Percentiles rank a stretch among this genome's conserved stretches.
Evolutionary conservation across 805 yeast species (phyloP).

Genomic region (Sporopachydermia quercuum): DNA sequence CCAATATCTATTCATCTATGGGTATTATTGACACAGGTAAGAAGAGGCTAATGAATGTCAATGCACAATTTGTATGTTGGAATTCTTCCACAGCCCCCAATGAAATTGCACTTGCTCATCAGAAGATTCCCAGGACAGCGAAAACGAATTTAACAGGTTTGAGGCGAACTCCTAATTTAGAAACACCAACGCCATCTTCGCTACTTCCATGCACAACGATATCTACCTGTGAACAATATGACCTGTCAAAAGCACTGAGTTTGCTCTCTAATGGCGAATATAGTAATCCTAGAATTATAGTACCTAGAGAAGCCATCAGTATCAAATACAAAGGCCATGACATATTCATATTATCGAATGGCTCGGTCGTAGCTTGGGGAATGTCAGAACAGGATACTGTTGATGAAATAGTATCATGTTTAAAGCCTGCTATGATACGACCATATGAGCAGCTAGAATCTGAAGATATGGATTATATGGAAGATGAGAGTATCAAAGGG

Average conservation of each 20-base stretch:
- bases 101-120: too few relatives aligned
- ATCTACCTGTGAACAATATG: slow-evolving; percentile 36
- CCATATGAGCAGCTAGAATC: slow-evolving; percentile 42
- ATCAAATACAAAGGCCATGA: slow-evolving; percentile 26
- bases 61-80: too few relatives aligned
- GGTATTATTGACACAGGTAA: too few relatives aligned
- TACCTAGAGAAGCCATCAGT: slow-evolving; percentile 46
- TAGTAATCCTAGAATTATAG: slow-evolving; percentile 23
- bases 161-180: background rate
- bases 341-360: slow-evolving; percentile 56
- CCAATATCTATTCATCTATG: too few relatives aligned
- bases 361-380: slow-evolving; percentile 79
- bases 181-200: background rate
- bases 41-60: too few relatives aligned
- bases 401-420: slow-evolving; percentile 27
- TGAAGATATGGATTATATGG: slow-evolving; percentile 78
- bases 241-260: slow-evolving; percentile 31
- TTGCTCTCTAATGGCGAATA: slow-evolving; percentile 23
- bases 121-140: background rate
- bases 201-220: background rate
- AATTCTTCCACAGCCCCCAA: too few relatives aligned
- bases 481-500: slow-evolving; percentile 18
- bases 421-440: slow-evolving; percentile 32
- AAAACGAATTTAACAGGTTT: background rate
- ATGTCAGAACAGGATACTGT: slow-evolving; percentile 39